These are phyloP conservation scores for Metschnikowia noctiluminum DNA, from an alignment of 805 yeast species.

Conservation along the genomic window DNA sequence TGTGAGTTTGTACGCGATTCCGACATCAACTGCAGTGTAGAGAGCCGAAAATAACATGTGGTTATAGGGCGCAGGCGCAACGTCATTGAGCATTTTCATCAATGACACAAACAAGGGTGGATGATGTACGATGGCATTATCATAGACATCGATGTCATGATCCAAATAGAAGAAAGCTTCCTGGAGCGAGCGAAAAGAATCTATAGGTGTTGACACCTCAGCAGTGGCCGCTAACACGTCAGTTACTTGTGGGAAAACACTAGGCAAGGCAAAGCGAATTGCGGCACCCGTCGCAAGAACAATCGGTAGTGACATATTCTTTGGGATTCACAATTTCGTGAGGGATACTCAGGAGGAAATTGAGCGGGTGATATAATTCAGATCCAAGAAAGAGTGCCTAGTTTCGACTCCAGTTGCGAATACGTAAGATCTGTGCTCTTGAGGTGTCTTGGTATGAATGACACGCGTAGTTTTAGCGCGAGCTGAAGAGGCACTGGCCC, in stretches of 20 bases:
- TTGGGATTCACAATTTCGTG: too few relatives aligned
- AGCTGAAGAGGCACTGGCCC: not conserved
- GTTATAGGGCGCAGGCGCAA: slow-evolving; percentile 16
- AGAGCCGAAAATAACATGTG: slow-evolving; percentile 34
- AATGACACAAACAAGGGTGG: slow-evolving; percentile 65
- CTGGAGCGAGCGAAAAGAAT: slow-evolving; percentile 54
- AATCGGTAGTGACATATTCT: slow-evolving; percentile 15
- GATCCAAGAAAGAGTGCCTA: too few relatives aligned
- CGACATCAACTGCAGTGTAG: slow-evolving; percentile 58
- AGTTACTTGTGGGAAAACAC: slow-evolving; percentile 30
- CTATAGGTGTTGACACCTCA: slow-evolving; percentile 59
- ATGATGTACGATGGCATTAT: slow-evolving; percentile 85
- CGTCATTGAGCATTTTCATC: slow-evolving; percentile 37
- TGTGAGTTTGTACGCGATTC: slow-evolving; percentile 53
- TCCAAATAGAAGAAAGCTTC: slow-evolving; percentile 36
- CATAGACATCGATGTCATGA: slow-evolving; percentile 62
- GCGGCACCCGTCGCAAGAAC: slow-evolving; percentile 19
- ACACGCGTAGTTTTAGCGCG: not conserved
- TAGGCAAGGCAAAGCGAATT: slow-evolving; percentile 34
- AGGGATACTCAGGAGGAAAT: too few relatives aligned
- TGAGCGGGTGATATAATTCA: too few relatives aligned
- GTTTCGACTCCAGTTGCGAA: not conserved
- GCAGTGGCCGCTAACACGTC: slow-evolving; percentile 37
- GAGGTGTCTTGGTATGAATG: not conserved
- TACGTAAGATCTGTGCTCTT: not conserved